Evolutionary conservation across 306 rosid species (phyloP).

Genomic region (Argentina anserina): DNA sequence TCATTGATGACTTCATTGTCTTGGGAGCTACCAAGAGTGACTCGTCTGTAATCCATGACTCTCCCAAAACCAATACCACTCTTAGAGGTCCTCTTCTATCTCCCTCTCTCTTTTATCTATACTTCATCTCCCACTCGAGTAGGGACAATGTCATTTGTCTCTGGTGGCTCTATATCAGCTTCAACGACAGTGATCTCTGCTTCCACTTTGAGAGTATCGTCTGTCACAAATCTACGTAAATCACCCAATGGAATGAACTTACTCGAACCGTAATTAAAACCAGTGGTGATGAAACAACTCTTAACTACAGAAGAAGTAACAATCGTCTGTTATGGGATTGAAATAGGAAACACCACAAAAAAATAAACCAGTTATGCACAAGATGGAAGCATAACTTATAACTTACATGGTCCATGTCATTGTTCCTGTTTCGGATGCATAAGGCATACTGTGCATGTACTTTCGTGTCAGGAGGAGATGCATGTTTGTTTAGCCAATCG

Average conservation of each 20-base stretch:
- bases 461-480: background rate
- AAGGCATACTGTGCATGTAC: background rate
- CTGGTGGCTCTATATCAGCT: background rate
- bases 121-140: too few species aligned
- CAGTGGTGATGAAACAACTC: background rate
- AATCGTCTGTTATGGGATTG: too few species aligned
- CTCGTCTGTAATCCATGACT: background rate
- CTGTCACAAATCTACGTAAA: background rate
- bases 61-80: slow-evolving; percentile 5
- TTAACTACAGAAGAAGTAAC: too few species aligned
- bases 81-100: slow-evolving; percentile 1
- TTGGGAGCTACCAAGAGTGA: slow-evolving; percentile 1
- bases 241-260: background rate
- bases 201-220: background rate
- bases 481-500: background rate
- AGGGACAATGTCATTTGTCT: background rate
- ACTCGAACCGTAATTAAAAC: background rate
- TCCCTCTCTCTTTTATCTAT: background rate
- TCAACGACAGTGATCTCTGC: background rate
- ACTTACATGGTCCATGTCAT: background rate
- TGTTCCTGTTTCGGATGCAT: background rate
- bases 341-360: background rate
- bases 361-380: background rate
- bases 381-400: background rate
- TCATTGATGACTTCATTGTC: slow-evolving; percentile 12